Conservation (phyloP, 2,329 filamentous ascomycete species). For the Exutisphaerella laricina region DNA sequence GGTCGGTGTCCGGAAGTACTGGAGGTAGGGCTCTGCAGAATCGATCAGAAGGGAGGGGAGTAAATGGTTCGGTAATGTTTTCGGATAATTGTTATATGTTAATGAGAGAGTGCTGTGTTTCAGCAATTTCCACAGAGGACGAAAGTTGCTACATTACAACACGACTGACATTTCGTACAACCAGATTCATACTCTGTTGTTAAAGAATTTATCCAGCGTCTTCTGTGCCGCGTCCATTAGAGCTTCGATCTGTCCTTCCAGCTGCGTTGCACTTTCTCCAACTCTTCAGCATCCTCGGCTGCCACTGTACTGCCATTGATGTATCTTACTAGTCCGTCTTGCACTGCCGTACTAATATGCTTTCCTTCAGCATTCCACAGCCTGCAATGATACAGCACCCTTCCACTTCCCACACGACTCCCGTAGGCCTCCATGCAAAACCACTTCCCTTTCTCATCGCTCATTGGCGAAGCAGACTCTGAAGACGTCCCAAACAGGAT, state of each 20-base stretch:
- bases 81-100: too few species aligned
- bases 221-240: too few species aligned
- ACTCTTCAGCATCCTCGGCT: not conserved
- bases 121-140: too few species aligned
- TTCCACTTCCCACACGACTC: conserved; percentile 40
- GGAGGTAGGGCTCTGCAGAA: too few species aligned
- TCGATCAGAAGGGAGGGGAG: too few species aligned
- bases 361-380: conserved; percentile 40
- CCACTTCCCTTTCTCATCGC: conserved; percentile 37
- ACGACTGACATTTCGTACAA: too few species aligned
- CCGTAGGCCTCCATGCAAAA: conserved; percentile 48
- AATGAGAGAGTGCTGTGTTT: too few species aligned
- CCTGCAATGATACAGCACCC: conserved; percentile 44
- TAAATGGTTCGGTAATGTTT: too few species aligned
- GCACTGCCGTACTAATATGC: conserved; percentile 45
- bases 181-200: too few species aligned
- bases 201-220: too few species aligned
- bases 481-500: conserved; percentile 34
- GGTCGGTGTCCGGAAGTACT: too few species aligned
- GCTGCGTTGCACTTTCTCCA: conserved; percentile 11
- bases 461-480: conserved; percentile 19
- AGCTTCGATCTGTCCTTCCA: conserved; percentile 8
- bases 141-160: too few species aligned
- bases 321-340: conserved; percentile 45
- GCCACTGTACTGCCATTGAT: conserved; percentile 4